These are phyloP conservation scores for Rhizopus microsporus DNA, from an alignment of 371 early-diverging fungal species.

Conservation along the genomic window DNA sequence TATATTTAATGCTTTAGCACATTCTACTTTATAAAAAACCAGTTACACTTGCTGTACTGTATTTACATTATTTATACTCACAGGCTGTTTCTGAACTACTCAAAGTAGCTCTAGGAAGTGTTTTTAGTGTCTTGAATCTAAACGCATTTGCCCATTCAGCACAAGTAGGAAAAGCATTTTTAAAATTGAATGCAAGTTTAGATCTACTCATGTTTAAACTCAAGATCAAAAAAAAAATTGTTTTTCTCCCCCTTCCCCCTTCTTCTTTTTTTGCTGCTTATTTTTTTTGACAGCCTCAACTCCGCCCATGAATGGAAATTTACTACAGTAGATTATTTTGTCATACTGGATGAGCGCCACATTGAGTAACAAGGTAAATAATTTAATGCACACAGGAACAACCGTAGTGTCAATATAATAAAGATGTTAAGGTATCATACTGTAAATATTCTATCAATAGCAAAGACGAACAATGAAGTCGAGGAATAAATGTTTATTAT, in stretches of 20 bases:
- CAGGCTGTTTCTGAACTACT: constrained; percentile 7
- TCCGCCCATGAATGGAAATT: too few relatives aligned
- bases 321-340: too few relatives aligned
- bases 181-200: background rate
- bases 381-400: too few relatives aligned
- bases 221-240: background rate
- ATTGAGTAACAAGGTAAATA: too few relatives aligned
- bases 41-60: background rate
- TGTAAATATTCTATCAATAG: too few relatives aligned
- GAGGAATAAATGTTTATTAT: too few relatives aligned
- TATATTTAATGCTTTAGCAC: constrained; percentile 23
- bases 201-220: constrained; percentile 6
- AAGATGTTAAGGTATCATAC: too few relatives aligned
- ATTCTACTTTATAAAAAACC: background rate
- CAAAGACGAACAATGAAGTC: too few relatives aligned
- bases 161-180: constrained; percentile 5
- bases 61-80: background rate
- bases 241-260: background rate
- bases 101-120: constrained; percentile 7
- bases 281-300: too few relatives aligned
- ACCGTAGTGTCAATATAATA: too few relatives aligned
- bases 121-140: constrained; percentile 7
- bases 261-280: too few relatives aligned
- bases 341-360: too few relatives aligned
- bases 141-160: constrained; percentile 19